Evolutionary conservation across 1,284 basidiomycete species (phyloP), one percentile per base, ranked within the genome.

Genomic region (Tilletia setariae): DNA sequence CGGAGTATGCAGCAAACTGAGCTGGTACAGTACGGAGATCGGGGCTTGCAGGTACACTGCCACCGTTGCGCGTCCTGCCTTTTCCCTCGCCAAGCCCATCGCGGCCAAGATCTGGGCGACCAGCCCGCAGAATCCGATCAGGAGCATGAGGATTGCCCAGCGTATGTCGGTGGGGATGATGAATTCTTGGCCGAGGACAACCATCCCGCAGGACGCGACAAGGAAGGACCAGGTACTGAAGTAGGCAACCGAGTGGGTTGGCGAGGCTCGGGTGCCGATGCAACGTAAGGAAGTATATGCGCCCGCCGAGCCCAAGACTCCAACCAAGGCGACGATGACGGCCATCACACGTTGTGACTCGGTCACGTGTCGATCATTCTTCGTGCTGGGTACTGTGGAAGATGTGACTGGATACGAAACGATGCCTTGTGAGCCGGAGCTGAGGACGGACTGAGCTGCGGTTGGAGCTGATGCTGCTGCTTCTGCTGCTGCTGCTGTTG

Each of bases 241-340:
- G 68, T 87, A 89, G 1, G 86, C 85, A 71, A 91, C 85, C n/a
- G 87, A 86, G 78, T 93, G 91, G 67, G 92, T 83, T 0, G 90
- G 85, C 74, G 90, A 89, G 2, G 90, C 90, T 0, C 88, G 86
- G 70, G 86, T 88, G 1, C 91, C 91, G 35, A 92, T 89, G 7
- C 87, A 87, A 2, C 90, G 86, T 44, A 92, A 87, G 0, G 87
- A 84, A 0, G 87, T 88, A 77, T 89, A 90, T 35, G 89, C 87
- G 9, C 85, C 86, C 2, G 89, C 88, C 0, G 86, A 84, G 21
- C 89, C 89, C 1, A 88, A 67, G 0, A 90, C 88, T 23, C 89
- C 89, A 6, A 88, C 43, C 40, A 90, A 74, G 1, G 87, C 85
- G 2, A 87, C 87, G 87, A 86, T 85, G 46, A 88, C 86, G 16